Conservation (phyloP, 768 basidiomycete genomes). For the Antrodiella citrinella region DNA sequence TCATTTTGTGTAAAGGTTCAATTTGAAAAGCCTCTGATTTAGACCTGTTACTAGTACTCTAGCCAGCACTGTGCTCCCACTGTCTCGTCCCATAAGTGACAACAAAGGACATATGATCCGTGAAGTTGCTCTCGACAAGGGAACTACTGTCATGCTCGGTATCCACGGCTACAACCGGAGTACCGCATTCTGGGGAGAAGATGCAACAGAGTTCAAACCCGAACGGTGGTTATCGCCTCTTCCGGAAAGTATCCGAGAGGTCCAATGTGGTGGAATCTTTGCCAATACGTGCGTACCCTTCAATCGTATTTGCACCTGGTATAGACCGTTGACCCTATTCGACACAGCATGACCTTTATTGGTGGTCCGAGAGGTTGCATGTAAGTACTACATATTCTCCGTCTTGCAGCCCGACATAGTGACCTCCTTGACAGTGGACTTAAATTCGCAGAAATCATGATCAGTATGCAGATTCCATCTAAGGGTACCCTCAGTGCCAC, state of each 20-base stretch:
- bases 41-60: not conserved
- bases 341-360: not conserved
- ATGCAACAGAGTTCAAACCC: slow-evolving; percentile 51
- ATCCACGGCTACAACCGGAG: slow-evolving; percentile 41
- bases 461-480: not conserved
- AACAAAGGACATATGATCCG: slow-evolving; percentile 30
- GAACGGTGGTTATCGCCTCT: slow-evolving; percentile 49
- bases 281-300: too few relatives aligned
- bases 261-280: slow-evolving; percentile 14
- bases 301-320: too few relatives aligned
- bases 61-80: slow-evolving; percentile 48
- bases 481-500: not conserved
- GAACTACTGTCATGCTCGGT: slow-evolving; percentile 34
- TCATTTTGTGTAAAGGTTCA: too few relatives aligned
- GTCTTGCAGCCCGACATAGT: too few relatives aligned
- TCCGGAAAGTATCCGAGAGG: slow-evolving; percentile 10
- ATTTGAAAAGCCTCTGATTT: not conserved
- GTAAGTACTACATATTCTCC: too few relatives aligned
- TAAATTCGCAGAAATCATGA: not conserved
- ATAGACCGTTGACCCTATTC: too few relatives aligned
- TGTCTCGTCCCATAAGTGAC: slow-evolving; percentile 39
- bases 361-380: not conserved
- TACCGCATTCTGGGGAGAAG: slow-evolving; percentile 49
- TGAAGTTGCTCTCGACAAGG: slow-evolving; percentile 38
- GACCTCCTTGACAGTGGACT: not conserved